Conservation (phyloP, 352 stramenopile species). For the Plasmopara viticola region DNA sequence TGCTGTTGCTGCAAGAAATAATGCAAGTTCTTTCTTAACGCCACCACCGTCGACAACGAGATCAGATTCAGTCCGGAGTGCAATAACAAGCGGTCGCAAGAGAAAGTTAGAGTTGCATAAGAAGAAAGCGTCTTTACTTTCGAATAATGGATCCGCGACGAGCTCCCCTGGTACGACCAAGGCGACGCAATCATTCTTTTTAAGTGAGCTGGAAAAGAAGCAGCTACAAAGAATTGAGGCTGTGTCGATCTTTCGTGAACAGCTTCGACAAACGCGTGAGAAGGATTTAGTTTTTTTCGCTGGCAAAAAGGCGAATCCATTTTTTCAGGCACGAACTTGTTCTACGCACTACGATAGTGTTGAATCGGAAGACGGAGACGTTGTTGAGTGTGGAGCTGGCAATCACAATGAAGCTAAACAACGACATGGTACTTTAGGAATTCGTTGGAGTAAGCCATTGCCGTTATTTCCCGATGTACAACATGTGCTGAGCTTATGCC, state of each 20-base stretch:
- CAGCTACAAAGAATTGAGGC: slow-evolving; percentile 68
- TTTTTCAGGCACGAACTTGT: slow-evolving; percentile 43
- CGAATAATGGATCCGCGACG: slow-evolving; percentile 14
- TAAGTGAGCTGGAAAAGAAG: slow-evolving; percentile 58
- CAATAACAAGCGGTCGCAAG: slow-evolving; percentile 30
- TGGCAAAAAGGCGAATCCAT: slow-evolving; percentile 52
- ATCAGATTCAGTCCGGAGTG: slow-evolving; percentile 5
- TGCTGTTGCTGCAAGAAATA: slow-evolving; percentile 21
- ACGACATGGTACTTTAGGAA: background rate
- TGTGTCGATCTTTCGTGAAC: slow-evolving; percentile 49
- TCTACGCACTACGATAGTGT: slow-evolving; percentile 16
- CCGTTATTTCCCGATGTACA: slow-evolving; percentile 38
- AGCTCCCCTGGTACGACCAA: slow-evolving; percentile 20
- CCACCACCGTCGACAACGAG: slow-evolving; percentile 25
- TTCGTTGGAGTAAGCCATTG: slow-evolving; percentile 37
- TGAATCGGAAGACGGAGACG: slow-evolving; percentile 16
- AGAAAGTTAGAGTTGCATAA: slow-evolving; percentile 62
- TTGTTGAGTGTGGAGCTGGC: slow-evolving; percentile 26
- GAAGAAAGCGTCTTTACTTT: slow-evolving; percentile 31
- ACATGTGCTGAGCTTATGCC: slow-evolving; percentile 23
- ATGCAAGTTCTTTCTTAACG: slow-evolving; percentile 25
- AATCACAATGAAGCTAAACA: slow-evolving; percentile 12
- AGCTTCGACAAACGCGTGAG: slow-evolving; percentile 57
- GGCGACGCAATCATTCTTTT: slow-evolving; percentile 48
- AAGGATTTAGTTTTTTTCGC: slow-evolving; percentile 67